Evolutionary conservation across 306 rosid genomes (phyloP).

Genomic region (Rosa rugosa): DNA sequence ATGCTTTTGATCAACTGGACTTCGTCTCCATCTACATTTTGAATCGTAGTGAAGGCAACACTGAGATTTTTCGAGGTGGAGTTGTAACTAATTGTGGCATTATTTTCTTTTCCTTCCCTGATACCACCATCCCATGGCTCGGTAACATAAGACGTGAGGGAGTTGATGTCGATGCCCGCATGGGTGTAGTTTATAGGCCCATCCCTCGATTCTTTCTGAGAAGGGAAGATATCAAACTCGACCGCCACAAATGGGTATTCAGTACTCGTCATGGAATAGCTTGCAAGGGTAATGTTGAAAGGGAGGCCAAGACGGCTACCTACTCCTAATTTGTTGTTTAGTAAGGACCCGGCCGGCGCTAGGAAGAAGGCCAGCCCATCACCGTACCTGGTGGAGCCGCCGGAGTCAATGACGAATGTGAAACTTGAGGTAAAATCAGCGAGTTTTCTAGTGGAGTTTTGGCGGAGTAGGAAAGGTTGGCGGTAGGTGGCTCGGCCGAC

Average conservation of each 20-base stretch:
- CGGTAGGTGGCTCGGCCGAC: not conserved
- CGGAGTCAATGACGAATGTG: not conserved
- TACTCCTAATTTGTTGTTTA: not conserved
- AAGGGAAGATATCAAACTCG: constrained; percentile 42
- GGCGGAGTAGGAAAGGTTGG: not conserved
- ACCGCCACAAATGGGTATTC: constrained; percentile 31
- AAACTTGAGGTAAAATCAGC: not conserved
- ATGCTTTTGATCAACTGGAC: not conserved
- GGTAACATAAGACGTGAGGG: constrained; percentile 28
- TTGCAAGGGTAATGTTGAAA: not conserved
- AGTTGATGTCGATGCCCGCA: constrained; percentile 47
- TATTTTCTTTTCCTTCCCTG: not conserved
- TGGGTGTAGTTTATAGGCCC: constrained; percentile 26
- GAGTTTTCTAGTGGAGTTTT: not conserved
- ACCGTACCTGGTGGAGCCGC: accelerated
- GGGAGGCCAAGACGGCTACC: not conserved
- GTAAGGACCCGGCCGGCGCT: not conserved
- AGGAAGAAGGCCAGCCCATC: not conserved
- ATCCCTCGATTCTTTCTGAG: not conserved
- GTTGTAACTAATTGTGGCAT: not conserved
- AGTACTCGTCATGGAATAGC: not conserved
- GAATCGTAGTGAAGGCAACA: not conserved
- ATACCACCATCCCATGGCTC: not conserved
- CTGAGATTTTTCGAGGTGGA: not conserved
- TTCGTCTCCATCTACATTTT: too few species aligned